Conservation (phyloP, 1,139 yeast genomes). For the Candida albicans region DNA sequence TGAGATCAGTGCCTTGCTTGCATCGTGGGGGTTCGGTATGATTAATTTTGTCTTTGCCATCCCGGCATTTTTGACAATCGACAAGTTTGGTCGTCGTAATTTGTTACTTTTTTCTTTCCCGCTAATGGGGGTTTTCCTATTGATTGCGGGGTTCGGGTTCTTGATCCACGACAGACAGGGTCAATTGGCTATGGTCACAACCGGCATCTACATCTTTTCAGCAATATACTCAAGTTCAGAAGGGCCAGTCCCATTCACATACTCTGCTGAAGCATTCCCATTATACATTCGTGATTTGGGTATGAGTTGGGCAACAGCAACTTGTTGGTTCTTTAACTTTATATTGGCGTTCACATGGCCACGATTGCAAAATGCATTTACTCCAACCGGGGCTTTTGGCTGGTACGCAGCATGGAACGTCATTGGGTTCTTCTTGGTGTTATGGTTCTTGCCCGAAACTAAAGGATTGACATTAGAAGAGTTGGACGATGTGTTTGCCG, state of each 20-base stretch:
- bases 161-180: slow-evolving; percentile 48
- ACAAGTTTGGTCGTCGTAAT: slow-evolving; percentile 73
- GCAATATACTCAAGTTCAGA: slow-evolving; percentile 81
- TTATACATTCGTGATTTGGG: slow-evolving; percentile 83
- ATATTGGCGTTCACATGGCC: slow-evolving; percentile 82
- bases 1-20: slow-evolving; percentile 59
- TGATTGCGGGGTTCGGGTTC: slow-evolving; percentile 77
- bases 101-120: slow-evolving; percentile 76
- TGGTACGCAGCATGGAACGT: slow-evolving; percentile 89
- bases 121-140: slow-evolving; percentile 62
- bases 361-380: slow-evolving; percentile 60
- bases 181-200: slow-evolving; percentile 54
- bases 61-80: slow-evolving; percentile 84
- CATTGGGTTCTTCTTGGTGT: slow-evolving; percentile 67
- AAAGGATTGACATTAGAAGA: slow-evolving; percentile 70
- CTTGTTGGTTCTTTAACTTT: slow-evolving; percentile 85
- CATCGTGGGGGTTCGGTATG: slow-evolving; percentile 87
- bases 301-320: slow-evolving; percentile 81
- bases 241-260: slow-evolving; percentile 90
- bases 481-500: slow-evolving; percentile 67
- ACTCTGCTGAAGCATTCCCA: slow-evolving; percentile 84
- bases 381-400: slow-evolving; percentile 83
- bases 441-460: slow-evolving; percentile 70
- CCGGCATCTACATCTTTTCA: slow-evolving; percentile 74
- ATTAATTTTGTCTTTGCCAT: slow-evolving; percentile 77